Percentiles rank a stretch among this genome's conserved stretches.
These are phyloP conservation scores for Cladosporium velox DNA, from an alignment of 2,329 filamentous ascomycete species.

Conservation along the genomic window DNA sequence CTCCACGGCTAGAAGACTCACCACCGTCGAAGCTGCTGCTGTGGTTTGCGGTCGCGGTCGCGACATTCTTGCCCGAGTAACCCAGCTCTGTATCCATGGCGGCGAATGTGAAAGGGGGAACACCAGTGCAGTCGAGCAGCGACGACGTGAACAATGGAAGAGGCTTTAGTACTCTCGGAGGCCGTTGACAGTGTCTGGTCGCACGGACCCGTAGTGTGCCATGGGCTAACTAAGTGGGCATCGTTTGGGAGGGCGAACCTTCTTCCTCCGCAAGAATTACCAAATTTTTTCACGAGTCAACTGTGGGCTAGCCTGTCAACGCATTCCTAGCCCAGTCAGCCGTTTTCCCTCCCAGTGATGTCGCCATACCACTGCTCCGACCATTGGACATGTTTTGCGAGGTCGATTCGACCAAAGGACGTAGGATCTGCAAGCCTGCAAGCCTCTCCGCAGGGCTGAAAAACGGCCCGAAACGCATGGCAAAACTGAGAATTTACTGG, in stretches of 20 bases:
- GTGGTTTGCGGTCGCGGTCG: not conserved
- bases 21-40: not conserved
- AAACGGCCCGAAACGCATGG: not conserved
- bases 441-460: not conserved
- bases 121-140: not conserved
- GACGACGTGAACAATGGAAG: not conserved
- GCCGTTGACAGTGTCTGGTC: constrained; percentile 12
- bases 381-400: not conserved
- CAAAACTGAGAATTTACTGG: constrained; percentile 3
- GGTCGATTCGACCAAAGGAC: not conserved
- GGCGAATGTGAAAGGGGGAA: not conserved
- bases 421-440: not conserved
- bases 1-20: not conserved
- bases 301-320: constrained; percentile 1
- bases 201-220: constrained; percentile 13
- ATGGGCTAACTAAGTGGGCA: constrained; percentile 12
- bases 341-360: not conserved
- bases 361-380: not conserved
- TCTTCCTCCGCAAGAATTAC: constrained; percentile 8
- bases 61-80: constrained; percentile 12
- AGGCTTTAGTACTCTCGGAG: constrained; percentile 15
- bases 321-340: not conserved
- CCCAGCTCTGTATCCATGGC: constrained; percentile 18
- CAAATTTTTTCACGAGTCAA: constrained; percentile 2
- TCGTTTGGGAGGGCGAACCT: not conserved